These are phyloP conservation scores for Misopates orontium DNA, from an alignment of 257 asterid genomes.

Conservation along the genomic window DNA sequence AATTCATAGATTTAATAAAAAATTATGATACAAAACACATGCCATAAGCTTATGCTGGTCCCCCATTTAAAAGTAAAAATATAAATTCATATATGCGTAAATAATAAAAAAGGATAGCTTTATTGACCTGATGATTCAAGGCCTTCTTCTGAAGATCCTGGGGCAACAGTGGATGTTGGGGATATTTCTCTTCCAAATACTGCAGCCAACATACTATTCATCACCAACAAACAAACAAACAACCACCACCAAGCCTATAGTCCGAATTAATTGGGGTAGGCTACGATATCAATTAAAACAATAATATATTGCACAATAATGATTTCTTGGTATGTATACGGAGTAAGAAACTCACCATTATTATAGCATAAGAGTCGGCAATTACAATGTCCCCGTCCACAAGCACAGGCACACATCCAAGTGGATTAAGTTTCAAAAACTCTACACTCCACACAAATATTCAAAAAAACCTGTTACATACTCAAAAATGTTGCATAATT, in stretches of 20 bases:
- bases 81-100: neutral
- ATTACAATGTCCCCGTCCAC: slow-evolving; percentile 71
- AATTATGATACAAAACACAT: no score
- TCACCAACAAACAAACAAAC: slow-evolving; percentile 4
- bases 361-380: slow-evolving; percentile 79
- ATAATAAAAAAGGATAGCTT: neutral
- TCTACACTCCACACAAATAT: slow-evolving; percentile 38
- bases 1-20: no score
- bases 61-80: neutral
- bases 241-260: no score
- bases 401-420: slow-evolving; percentile 73
- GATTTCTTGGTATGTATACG: neutral
- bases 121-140: slow-evolving; percentile 58
- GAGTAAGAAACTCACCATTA: slow-evolving; percentile 55
- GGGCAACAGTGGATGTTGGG: slow-evolving; percentile 82
- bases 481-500: neutral
- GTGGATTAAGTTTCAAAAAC: slow-evolving; percentile 87
- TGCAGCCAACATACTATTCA: slow-evolving; percentile 30
- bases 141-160: slow-evolving; percentile 64
- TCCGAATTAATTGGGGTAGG: no score
- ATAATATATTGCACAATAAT: slow-evolving; percentile 1
- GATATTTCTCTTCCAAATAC: slow-evolving; percentile 92
- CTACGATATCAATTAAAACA: neutral
- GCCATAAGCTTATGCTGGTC: neutral
- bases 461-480: slow-evolving; percentile 12